A percentile compares a stretch with the other conserved stretches of the same genome.
Evolutionary conservation across 371 early-diverging fungal genomes (phyloP).

Genomic region (Conidiobolus coronatus): DNA sequence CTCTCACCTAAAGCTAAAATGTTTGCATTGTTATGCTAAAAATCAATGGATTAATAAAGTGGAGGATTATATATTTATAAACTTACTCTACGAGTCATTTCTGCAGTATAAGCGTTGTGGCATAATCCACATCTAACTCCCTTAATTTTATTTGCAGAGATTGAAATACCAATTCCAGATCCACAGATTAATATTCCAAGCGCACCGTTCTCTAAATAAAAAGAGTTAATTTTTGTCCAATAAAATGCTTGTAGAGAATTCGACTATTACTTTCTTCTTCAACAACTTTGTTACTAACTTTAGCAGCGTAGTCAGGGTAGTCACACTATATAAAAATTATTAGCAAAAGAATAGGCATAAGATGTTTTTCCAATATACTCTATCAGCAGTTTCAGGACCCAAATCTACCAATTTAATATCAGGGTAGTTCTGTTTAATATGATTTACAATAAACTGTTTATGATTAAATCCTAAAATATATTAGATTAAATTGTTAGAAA

Average conservation of each 20-base stretch:
- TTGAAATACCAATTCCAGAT: slow-evolving; percentile 6
- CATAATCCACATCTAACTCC: slow-evolving; percentile 5
- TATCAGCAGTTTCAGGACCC: background rate
- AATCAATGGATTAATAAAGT: background rate
- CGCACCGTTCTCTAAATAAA: background rate
- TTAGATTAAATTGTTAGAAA: background rate
- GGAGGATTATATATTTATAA: background rate
- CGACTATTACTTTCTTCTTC: background rate
- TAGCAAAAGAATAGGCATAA: background rate
- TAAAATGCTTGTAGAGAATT: background rate
- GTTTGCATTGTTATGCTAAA: slow-evolving; percentile 7
- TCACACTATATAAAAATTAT: background rate
- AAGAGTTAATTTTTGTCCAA: background rate
- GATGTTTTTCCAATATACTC: background rate
- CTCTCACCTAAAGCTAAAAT: slow-evolving; percentile 4
- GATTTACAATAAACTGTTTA: background rate
- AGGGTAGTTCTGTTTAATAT: background rate
- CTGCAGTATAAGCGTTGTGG: slow-evolving; percentile 5
- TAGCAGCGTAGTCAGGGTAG: slow-evolving; percentile 4
- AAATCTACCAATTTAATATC: background rate
- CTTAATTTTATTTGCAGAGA: slow-evolving; percentile 5
- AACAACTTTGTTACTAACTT: background rate
- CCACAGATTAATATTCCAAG: slow-evolving; percentile 5
- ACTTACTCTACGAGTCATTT: slow-evolving; percentile 5
- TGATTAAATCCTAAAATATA: slow-evolving; percentile 1